Conservation (phyloP, 345 rosid species). For the Eucalyptus erythrocorys region DNA sequence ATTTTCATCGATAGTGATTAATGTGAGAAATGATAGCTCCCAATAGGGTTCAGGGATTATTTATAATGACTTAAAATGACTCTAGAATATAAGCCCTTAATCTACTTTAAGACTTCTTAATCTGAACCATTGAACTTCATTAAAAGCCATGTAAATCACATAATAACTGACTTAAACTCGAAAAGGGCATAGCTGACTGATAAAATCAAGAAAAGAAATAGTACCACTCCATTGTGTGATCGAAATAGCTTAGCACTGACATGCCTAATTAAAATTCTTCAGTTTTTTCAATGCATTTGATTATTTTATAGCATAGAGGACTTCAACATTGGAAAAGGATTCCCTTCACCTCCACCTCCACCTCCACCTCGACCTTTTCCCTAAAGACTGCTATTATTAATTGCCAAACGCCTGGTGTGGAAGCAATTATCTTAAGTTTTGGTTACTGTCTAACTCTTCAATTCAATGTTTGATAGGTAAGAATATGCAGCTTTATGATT, state of each 20-base stretch:
- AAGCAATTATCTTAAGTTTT: not conserved
- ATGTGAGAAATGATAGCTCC: not conserved
- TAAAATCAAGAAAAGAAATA: not conserved
- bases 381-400: not conserved
- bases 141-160: not conserved
- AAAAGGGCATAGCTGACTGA: not conserved
- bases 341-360: not conserved
- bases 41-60: not conserved
- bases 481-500: not conserved
- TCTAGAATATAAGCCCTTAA: no score
- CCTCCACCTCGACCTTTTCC: not conserved
- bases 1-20: not conserved
- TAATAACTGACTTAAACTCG: not conserved
- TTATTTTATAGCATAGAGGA: not conserved
- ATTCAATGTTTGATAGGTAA: not conserved
- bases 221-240: no score
- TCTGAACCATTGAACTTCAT: not conserved
- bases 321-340: not conserved
- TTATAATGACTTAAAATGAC: not conserved
- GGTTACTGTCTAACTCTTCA: not conserved
- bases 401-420: not conserved
- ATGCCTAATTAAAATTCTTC: not conserved
- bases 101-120: not conserved
- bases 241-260: not conserved
- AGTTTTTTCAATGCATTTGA: not conserved